phyloP scores from a whole-genome alignment of 192 early-diverging fungal species.

The Entomortierella chlamydospora region DNA sequence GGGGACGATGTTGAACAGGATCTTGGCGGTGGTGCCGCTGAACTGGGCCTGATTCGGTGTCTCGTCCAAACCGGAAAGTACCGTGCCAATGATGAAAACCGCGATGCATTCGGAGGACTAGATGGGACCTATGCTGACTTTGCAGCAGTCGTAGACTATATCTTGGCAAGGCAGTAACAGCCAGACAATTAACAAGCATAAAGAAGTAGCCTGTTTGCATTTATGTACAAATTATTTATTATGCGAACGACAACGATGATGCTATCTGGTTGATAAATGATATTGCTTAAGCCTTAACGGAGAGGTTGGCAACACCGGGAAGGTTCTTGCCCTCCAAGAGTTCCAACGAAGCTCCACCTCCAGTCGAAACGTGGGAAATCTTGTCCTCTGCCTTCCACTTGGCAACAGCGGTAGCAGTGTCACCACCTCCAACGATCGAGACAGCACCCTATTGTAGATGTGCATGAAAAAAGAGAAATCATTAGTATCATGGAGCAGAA shows the following conservation, averaged over 20 bases:
- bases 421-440: slow-evolving; percentile 96
- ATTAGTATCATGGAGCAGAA: too few species aligned
- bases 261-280: background rate
- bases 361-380: slow-evolving; percentile 95
- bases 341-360: slow-evolving; percentile 96
- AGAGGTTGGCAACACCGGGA: slow-evolving; percentile 80
- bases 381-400: slow-evolving; percentile 85
- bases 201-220: background rate
- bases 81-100: slow-evolving; percentile 74
- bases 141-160: slow-evolving; percentile 71
- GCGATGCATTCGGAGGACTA: slow-evolving; percentile 54
- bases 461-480: background rate
- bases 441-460: slow-evolving; percentile 69
- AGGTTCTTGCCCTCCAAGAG: slow-evolving; percentile 95
- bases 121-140: slow-evolving; percentile 73
- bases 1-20: slow-evolving; percentile 91
- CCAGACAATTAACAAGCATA: background rate
- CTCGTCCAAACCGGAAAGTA: slow-evolving; percentile 90
- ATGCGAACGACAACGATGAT: too few species aligned
- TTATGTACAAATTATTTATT: slow-evolving; percentile 32
- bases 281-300: slow-evolving; percentile 49
- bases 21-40: slow-evolving; percentile 82
- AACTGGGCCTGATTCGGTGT: slow-evolving; percentile 70
- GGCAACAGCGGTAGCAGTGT: slow-evolving; percentile 97
- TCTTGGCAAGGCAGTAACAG: slow-evolving; percentile 47